phyloP scores from a whole-genome alignment of 176 grass and related monocot genomes.

The Dactylis glomerata region DNA sequence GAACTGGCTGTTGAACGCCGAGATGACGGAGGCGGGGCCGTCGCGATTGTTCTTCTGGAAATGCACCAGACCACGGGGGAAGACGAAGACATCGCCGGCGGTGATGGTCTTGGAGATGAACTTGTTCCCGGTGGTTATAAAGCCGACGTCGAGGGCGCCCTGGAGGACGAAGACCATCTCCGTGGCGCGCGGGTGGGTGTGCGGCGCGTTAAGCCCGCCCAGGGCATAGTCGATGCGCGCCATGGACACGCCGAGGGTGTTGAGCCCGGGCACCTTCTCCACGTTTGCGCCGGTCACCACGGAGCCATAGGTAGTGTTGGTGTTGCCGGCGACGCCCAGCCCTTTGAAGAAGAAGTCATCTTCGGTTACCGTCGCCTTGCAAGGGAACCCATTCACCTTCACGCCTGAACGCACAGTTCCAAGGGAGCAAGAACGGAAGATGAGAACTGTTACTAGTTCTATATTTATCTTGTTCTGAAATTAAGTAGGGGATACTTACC shows the following conservation, averaged over 20 bases:
- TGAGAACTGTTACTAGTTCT: neutral
- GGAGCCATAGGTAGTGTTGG: constrained; percentile 8
- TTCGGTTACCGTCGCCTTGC: constrained; percentile 13
- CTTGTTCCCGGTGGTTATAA: constrained; percentile 32
- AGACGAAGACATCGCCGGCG: constrained; percentile 33
- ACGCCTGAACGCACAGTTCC: neutral
- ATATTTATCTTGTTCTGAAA: neutral
- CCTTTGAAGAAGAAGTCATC: constrained; percentile 37
- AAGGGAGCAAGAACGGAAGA: neutral
- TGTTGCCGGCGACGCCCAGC: constrained; percentile 19
- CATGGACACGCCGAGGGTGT: constrained; percentile 41
- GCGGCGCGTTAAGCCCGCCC: constrained; percentile 37
- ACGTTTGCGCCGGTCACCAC: constrained; percentile 35
- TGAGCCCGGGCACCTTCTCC: constrained; percentile 32
- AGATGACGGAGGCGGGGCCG: constrained; percentile 23
- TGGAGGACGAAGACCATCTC: constrained; percentile 42
- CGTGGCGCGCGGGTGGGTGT: constrained; percentile 50
- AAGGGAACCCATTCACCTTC: constrained; percentile 39
- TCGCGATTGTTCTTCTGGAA: constrained; percentile 37
- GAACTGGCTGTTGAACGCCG: constrained; percentile 40
- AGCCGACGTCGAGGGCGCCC: constrained; percentile 41
- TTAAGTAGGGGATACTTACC: neutral
- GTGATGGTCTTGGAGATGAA: neutral
- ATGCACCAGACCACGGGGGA: constrained; percentile 18
- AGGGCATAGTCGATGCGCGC: constrained; percentile 42